phyloP scores from a whole-genome alignment of 176 grass and related monocot genomes.

The Carex kokanica region DNA sequence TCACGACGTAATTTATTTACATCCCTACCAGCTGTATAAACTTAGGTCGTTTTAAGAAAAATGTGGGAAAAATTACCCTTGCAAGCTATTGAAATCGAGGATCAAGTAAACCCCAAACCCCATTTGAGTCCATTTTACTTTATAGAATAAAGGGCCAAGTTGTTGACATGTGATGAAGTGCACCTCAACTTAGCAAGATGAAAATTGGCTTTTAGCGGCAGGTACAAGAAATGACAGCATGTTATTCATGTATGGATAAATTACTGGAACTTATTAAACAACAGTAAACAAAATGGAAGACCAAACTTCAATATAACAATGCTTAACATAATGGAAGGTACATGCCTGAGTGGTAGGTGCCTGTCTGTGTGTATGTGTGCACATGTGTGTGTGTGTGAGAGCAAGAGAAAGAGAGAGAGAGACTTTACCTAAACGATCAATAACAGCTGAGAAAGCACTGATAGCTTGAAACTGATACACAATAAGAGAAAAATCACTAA shows the following conservation, averaged over 20 bases:
- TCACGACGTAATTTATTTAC: no score
- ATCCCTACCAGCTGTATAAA: neutral
- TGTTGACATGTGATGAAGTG: neutral
- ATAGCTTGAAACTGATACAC: slow-evolving; percentile 98
- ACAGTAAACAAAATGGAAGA: neutral
- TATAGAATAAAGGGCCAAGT: neutral
- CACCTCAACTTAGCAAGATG: neutral
- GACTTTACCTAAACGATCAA: slow-evolving; percentile 80
- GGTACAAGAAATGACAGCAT: neutral
- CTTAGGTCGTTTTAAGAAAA: neutral
- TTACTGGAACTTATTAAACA: neutral
- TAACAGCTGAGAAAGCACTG: slow-evolving; percentile 94
- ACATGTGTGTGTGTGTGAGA: neutral
- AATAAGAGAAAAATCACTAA: slow-evolving; percentile 96
- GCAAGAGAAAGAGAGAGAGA: neutral
- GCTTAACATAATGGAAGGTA: neutral
- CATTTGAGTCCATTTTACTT: neutral
- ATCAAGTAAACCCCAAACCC: neutral
- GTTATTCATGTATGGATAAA: neutral
- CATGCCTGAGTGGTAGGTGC: neutral
- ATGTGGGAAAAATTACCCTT: neutral
- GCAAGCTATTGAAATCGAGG: neutral
- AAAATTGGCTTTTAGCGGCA: neutral
- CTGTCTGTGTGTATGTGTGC: neutral
- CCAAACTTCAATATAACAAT: neutral